Percentiles rank a stretch among this genome's conserved stretches.
phyloP scores from a whole-genome alignment of 2,329 filamentous ascomycete genomes.

The Fusarium brevicatenulatum region DNA sequence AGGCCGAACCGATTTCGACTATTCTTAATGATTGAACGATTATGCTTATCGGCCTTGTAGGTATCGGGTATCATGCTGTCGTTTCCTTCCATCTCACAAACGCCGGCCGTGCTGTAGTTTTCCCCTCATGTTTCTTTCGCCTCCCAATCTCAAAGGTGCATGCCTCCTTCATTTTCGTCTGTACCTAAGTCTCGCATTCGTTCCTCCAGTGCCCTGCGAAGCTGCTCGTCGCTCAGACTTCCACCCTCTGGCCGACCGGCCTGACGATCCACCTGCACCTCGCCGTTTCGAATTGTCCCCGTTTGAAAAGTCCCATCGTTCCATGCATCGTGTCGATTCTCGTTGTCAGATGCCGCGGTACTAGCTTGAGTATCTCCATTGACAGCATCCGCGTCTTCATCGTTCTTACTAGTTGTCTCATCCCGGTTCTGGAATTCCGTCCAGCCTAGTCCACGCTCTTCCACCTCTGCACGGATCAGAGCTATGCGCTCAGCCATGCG shows the following conservation, averaged over 20 bases:
- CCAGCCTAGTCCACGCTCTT: slow-evolving; percentile 66
- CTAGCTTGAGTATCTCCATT: slow-evolving; percentile 30
- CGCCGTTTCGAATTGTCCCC: slow-evolving; percentile 64
- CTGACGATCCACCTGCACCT: slow-evolving; percentile 56
- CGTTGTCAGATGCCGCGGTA: slow-evolving; percentile 6
- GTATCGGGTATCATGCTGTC: slow-evolving; percentile 37
- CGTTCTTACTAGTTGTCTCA: slow-evolving; percentile 51
- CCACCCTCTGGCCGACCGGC: slow-evolving; percentile 51
- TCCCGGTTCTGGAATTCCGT: slow-evolving; percentile 63
- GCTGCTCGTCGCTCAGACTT: slow-evolving; percentile 67
- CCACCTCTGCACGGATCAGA: slow-evolving; percentile 72
- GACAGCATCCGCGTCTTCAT: slow-evolving; percentile 31
- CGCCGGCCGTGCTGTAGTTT: slow-evolving; percentile 36
- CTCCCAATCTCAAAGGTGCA: slow-evolving; percentile 63
- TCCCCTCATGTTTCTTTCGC: background rate
- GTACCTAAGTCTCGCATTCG: slow-evolving; percentile 59
- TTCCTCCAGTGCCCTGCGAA: slow-evolving; percentile 65
- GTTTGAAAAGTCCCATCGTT: slow-evolving; percentile 72
- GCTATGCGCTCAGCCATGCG: slow-evolving; percentile 74
- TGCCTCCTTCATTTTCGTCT: slow-evolving; percentile 63
- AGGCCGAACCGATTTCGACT: background rate
- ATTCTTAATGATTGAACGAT: background rate
- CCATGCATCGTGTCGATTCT: slow-evolving; percentile 59
- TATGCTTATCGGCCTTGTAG: slow-evolving; percentile 1
- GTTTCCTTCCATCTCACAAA: slow-evolving; percentile 37